A percentile compares a stretch with the other conserved stretches of the same genome.
phyloP scores from a whole-genome alignment of 2,329 filamentous ascomycete species.

The Nannizzia gypsea region DNA sequence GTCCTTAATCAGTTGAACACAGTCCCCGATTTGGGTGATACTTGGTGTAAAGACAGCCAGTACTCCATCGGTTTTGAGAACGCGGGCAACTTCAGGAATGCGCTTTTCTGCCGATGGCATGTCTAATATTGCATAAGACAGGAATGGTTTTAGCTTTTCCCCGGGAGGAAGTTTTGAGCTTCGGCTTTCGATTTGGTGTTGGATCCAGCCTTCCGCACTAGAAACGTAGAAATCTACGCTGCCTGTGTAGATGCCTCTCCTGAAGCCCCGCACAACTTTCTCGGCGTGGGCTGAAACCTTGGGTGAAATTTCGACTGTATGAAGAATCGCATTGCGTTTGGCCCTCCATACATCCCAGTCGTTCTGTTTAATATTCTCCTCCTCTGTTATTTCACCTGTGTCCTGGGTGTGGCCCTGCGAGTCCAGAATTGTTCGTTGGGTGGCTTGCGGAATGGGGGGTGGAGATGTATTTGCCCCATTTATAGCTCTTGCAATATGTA shows the following conservation, averaged over 20 bases:
- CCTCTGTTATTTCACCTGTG: constrained; percentile 15
- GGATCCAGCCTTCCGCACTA: constrained; percentile 52
- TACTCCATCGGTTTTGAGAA: constrained; percentile 52
- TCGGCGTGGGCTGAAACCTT: constrained; percentile 54
- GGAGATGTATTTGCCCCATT: constrained; percentile 56
- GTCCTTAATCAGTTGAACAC: constrained; percentile 44
- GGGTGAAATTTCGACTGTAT: constrained; percentile 57
- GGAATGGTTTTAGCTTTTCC: constrained; percentile 42
- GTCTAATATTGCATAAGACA: constrained; percentile 62
- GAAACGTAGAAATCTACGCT: constrained; percentile 65
- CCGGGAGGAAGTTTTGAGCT: constrained; percentile 12
- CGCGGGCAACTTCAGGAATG: constrained; percentile 36
- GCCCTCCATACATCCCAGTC: constrained; percentile 37
- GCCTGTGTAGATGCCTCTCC: constrained; percentile 55
- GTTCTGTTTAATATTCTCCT: constrained; percentile 21
- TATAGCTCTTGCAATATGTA: constrained; percentile 63
- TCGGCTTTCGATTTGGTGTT: constrained; percentile 37
- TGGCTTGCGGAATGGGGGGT: constrained; percentile 31
- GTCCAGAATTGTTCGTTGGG: constrained; percentile 16
- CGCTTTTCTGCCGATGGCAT: constrained; percentile 51
- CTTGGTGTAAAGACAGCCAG: constrained; percentile 64
- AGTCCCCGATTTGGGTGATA: constrained; percentile 63
- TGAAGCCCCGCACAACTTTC: constrained; percentile 54
- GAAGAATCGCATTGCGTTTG: constrained; percentile 56
- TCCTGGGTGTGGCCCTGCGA: constrained; percentile 14